Base-by-base conservation (phyloP, 345 rosid genomes). In the Psidium guajava region DNA sequence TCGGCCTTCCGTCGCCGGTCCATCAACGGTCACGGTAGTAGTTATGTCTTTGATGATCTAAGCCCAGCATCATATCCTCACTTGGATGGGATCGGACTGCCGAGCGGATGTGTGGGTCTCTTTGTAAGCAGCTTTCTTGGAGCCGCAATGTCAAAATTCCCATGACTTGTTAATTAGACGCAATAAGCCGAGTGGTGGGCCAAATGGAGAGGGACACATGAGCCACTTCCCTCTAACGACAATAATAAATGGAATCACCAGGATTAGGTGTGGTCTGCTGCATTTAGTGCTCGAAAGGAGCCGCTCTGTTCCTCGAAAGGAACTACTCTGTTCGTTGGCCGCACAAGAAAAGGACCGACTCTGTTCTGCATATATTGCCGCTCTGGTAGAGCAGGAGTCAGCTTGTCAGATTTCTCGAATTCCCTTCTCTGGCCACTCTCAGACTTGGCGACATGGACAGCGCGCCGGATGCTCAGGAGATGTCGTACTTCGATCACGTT, bases 401-500 rank as follows among this genome's bases (percentile, higher is more conserved):
- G 14, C 53, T 27, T 87, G 64, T 82, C 6, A 13, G 52, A 50
- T 47, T 61, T 49, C 25, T 83, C 11, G n/a, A 21, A 51, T 40
- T 8, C 27, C n/a, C 25, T 36, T 69, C 54, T 40, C 21, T 36
- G 22, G 74, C 25, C 25, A 5, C 15, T 73, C 40, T 21, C 5
- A 56, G 83, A 58, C 81, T 82, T n/a, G 83, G n/a, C 54, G 55
- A 53, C 28, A 93, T 90, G 92, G 86, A 93, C 12, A 83, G 58
- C 61, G 87, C 87, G 20, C 91, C 92, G 6, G 3, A 54, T 11
- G 36, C 28, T 15, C 91, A 90, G 82, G 69, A 88, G 85, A 90
- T 88, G 87, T 89, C 92, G 27, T 90, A 91, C 59, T 42, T 6
- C 25, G 90, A 85, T 59, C 91, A 89, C 12, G 83, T 91, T 54